Base-by-base conservation (phyloP, 495 filamentous ascomycete species). In the Glarea lozoyensis region DNA sequence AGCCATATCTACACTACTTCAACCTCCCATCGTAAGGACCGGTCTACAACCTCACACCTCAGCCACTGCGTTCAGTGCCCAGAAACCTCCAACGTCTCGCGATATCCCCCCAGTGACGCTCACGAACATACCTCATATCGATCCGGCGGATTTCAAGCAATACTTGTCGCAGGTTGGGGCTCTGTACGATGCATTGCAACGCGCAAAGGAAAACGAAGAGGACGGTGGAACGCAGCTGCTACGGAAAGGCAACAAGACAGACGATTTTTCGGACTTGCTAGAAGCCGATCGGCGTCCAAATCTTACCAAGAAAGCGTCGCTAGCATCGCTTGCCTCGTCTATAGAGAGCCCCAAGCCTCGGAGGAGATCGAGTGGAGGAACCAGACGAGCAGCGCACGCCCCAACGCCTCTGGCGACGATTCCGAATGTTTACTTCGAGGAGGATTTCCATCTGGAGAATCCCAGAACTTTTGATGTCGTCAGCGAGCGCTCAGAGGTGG, bases 381-480 rank as follows among this genome's bases (percentile, higher is more conserved):
- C 65, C 21, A 72, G 69, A 52, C 66, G 74, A 27, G 65, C 60
- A 27, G 55, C 66, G 0, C 79, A 84, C 30, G 81, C 78, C 0
- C 73, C 83, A 7, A 87, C 92, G 3, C 92, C 92, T 6, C 61
- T 99, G 19, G 88, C 88, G 5, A 96, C 88, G 1, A 94, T 99
- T 39, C 92, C 92, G 0, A 70, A 66, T 19, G 84, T 99, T 17
- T 99, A 97, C 53, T 95, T 96, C 54, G 93, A 96, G 37, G 84
- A 89, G 27, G 81, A 88, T 51, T 99, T 99, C 53, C 93, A 84
- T 48, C 73, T 99, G 1, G 92, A 98, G 54, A 99, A 99, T 48
- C 92, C 92, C 0, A 75, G 92, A 16, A 96, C 85, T 0, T 99
- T 99, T 57, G 92, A 97, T 60, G 80, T 97, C 19, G 88, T 99